Conservation (phyloP, 1,284 basidiomycete species). For the Clitocybe nebularis region DNA sequence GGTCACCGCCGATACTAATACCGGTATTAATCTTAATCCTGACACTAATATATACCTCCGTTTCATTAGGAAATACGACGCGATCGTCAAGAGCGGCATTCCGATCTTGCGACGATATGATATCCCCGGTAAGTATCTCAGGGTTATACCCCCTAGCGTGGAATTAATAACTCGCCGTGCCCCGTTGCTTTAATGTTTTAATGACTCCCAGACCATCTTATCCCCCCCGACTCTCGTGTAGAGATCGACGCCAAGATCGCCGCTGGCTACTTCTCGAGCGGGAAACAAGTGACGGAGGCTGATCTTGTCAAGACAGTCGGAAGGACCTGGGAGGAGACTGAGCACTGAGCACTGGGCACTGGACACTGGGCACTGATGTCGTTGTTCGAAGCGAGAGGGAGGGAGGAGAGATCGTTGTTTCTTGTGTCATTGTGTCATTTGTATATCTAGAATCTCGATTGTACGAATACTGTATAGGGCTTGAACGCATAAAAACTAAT, state of each 20-base stretch:
- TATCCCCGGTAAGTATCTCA: slow-evolving; percentile 58
- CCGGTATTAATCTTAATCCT: not conserved
- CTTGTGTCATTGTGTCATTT: no score
- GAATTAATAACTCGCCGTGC: no score
- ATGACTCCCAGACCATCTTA: slow-evolving; percentile 60
- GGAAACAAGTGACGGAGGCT: slow-evolving; percentile 71
- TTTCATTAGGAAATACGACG: slow-evolving; percentile 82
- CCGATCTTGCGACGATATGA: slow-evolving; percentile 82
- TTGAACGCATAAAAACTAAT: no score
- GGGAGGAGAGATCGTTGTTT: no score
- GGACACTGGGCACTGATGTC: no score
- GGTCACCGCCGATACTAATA: no score
- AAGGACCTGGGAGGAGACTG: slow-evolving; percentile 82
- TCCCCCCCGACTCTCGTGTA: slow-evolving; percentile 90
- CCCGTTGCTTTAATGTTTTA: not conserved
- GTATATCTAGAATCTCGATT: no score
- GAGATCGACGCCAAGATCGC: slow-evolving; percentile 95
- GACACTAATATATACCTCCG: slow-evolving; percentile 2
- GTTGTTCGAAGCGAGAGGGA: no score
- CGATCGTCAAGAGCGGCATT: slow-evolving; percentile 87
- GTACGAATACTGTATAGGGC: no score
- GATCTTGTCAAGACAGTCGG: slow-evolving; percentile 86
- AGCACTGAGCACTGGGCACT: slow-evolving; percentile 54
- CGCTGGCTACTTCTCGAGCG: slow-evolving; percentile 84
- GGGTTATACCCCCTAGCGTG: not conserved